Base-by-base conservation (phyloP, 345 rosid species). In the Melastoma malabathricum region DNA sequence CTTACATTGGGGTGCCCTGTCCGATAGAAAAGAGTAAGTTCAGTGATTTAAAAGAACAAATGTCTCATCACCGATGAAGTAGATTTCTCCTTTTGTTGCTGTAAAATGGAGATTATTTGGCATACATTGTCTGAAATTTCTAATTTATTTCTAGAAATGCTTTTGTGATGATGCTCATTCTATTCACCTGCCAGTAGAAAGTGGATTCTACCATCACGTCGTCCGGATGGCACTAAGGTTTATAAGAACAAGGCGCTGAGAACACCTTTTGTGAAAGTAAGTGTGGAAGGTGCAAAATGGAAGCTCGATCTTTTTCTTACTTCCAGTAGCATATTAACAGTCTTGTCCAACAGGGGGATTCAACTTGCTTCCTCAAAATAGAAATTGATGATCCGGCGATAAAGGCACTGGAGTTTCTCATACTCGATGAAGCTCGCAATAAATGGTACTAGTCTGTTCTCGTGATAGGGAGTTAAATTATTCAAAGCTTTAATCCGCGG, bases 201-300 rank as follows among this genome's bases (percentile, higher is more conserved):
- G 61, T 93, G 99, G 99, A 63, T 72, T 20, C 83, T 93, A 64
- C 99, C 99, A 52, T 78, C 88, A 60, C 73, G 58, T 50, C 65
- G 47, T 41, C 99, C 97, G 12, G 77, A 83, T 60, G 95, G 94
- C 65, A 83, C 88, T 50, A 71, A 63, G 76, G 76, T 70, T 65
- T 73, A 87, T 66, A 88, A 93, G 77, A 79, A 88, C 63, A 82
- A 79, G 71, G 99, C 97, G 38, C 86, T 93, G 48, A 78, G 99
- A 75, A 77, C 84, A 66, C 94, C 97, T 52, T 87, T 93, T 56
- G 72, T 75, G 20, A 78, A 75, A 64, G 99, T 88, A 71, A 63
- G 82, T 67, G 47, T 45, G 41, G 12, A 34, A 2, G 0, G 41
- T 34, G 41, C 12, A 34, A 34, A n/a, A 34, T 34, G 41, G 41